A percentile compares a stretch with the other conserved stretches of the same genome.
phyloP scores from a whole-genome alignment of 352 stramenopile species.

The Phytophthora pluvialis region DNA sequence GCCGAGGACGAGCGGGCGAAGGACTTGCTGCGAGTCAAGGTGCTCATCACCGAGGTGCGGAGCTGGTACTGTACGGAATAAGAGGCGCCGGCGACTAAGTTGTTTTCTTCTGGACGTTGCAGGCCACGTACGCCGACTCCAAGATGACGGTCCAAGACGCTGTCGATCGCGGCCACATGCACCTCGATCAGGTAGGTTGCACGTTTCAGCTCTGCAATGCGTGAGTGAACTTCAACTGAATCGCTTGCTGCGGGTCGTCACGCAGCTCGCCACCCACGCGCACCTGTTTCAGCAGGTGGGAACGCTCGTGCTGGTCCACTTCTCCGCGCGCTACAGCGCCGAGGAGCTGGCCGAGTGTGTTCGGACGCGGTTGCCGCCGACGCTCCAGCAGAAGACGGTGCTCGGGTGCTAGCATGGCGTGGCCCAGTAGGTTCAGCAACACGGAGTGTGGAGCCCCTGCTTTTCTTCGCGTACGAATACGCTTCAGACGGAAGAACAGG shows the following conservation, averaged over 20 bases:
- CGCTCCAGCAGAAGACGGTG: slow-evolving; percentile 56
- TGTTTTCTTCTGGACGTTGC: slow-evolving; percentile 8
- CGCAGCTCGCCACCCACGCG: slow-evolving; percentile 55
- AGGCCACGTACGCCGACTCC: slow-evolving; percentile 76
- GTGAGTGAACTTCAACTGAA: slow-evolving; percentile 12
- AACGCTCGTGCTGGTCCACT: slow-evolving; percentile 75
- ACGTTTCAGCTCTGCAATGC: slow-evolving; percentile 12
- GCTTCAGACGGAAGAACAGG: not conserved
- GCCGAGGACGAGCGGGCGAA: slow-evolving; percentile 19
- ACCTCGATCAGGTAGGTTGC: slow-evolving; percentile 67
- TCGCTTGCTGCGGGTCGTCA: slow-evolving; percentile 1
- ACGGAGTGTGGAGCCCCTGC: not conserved
- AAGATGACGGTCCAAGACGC: slow-evolving; percentile 56
- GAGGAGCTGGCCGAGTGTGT: slow-evolving; percentile 45
- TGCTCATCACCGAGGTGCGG: slow-evolving; percentile 82
- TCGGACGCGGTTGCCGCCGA: slow-evolving; percentile 35
- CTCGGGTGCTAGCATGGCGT: slow-evolving; percentile 31
- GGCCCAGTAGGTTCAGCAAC: not conserved
- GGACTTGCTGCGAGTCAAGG: slow-evolving; percentile 68
- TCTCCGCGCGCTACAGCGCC: slow-evolving; percentile 66
- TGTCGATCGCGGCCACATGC: slow-evolving; percentile 66
- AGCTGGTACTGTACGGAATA: slow-evolving; percentile 16
- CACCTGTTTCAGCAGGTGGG: slow-evolving; percentile 57
- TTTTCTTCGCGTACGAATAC: slow-evolving; percentile 6
- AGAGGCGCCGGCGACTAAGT: slow-evolving; percentile 12